Base-by-base conservation (phyloP, 352 stramenopile species). In the Peronosclerospora sorghi region DNA sequence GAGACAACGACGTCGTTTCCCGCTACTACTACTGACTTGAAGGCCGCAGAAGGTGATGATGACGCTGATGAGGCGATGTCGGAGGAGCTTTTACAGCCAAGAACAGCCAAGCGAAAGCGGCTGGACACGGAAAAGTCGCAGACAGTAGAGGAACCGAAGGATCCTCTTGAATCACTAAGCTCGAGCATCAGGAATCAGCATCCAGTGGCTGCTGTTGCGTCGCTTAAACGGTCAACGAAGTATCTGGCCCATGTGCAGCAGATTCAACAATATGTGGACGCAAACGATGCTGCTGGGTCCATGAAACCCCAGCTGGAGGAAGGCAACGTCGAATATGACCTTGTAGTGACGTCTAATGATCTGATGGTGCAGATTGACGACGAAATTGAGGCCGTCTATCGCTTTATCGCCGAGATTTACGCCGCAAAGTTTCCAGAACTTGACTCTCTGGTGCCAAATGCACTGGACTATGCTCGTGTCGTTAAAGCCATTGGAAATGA, bases 391-490 rank as follows among this genome's bases (percentile, higher is more conserved):
- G 71, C 68, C 4, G 79, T 96, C 26, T 89, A 98, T 55, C 74
- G 81, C 17, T 96, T 95, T 49, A 75, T 97, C 28, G 68, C 81
- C 3, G 86, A 97, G 32, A 51, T 94, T 6, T 98, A 98, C 63
- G 59, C 75, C 29, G 68, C 71, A 14, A 96, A 97, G 60, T 98
- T 98, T 58, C 89, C 93, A 0, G 92, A 97, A 51, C 69, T 98
- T 15, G 88, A 97, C 58, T 88, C 94, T 30, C 64, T 98, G 9
- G 68, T 98, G 17, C 78, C 88, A 5, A 93, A 95, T 35, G 68
- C 76, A 7, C 53, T 96, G 17, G 89, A 97, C 57, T 98, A 97
- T 52, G 85, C 85, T 24, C 79, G 77, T 28, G 91, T 97, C n/a
- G 87, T 97, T 5, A 56, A 90, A 44, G 56, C 61, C 1, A 96